phyloP scores from a whole-genome alignment of 2,329 filamentous ascomycete species.

The Pezicula neosporulosa region DNA sequence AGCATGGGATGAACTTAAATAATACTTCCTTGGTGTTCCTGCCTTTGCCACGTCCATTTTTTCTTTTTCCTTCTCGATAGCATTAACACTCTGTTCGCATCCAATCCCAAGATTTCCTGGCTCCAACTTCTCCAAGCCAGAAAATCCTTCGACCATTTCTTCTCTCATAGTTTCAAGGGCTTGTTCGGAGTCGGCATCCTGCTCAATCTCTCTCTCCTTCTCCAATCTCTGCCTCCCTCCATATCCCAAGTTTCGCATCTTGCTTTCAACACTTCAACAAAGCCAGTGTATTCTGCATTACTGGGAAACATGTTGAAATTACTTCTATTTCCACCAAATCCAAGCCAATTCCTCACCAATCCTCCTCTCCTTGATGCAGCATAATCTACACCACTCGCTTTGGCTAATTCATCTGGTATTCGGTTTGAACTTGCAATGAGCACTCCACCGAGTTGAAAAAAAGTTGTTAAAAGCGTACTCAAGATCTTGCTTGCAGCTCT shows the following conservation, averaged over 20 bases:
- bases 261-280: conserved; percentile 72
- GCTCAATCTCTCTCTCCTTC: conserved; percentile 54
- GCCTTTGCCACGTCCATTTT: conserved; percentile 6
- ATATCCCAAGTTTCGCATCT: conserved; percentile 84
- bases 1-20: conserved; percentile 14
- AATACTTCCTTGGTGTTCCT: conserved; percentile 22
- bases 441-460: conserved; percentile 80
- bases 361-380: conserved; percentile 47
- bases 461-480: conserved; percentile 72
- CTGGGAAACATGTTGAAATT: conserved; percentile 40
- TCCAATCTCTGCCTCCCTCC: conserved; percentile 70
- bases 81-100: conserved; percentile 3
- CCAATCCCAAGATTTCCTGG: conserved; percentile 2
- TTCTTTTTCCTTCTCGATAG: conserved; percentile 1
- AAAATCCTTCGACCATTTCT: conserved; percentile 21
- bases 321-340: conserved; percentile 31
- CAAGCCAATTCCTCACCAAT: conserved; percentile 46
- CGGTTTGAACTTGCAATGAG: conserved; percentile 78
- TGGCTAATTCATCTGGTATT: conserved; percentile 78
- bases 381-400: conserved; percentile 70
- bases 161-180: conserved; percentile 29
- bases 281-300: conserved; percentile 70
- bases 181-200: conserved; percentile 19
- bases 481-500: conserved; percentile 75
- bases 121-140: conserved; percentile 5